Conservation (phyloP, 2,329 filamentous ascomycete species). For the Fusarium nisikadoi region DNA sequence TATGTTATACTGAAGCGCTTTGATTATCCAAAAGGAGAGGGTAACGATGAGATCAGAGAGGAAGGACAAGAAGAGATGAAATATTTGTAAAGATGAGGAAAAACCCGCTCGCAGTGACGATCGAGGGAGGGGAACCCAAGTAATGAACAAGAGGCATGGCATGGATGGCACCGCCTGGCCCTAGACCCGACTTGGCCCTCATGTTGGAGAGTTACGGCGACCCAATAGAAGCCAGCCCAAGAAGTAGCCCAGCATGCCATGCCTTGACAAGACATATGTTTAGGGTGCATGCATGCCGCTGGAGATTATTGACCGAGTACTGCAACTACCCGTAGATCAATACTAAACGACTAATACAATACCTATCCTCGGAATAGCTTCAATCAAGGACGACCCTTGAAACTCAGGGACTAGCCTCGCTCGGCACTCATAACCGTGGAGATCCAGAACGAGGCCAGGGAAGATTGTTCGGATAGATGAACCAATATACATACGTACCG, state of each 20-base stretch:
- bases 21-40: background rate
- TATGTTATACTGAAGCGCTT: background rate
- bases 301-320: background rate
- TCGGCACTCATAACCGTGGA: conserved; percentile 1
- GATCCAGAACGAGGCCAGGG: background rate
- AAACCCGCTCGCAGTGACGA: conserved; percentile 13
- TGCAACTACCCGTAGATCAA: conserved; percentile 13
- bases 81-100: conserved; percentile 14
- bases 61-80: conserved; percentile 3
- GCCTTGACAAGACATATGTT: conserved; percentile 7
- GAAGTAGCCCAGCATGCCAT: background rate
- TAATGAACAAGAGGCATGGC: conserved; percentile 3
- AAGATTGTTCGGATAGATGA: conserved; percentile 2
- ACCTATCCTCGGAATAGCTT: conserved; percentile 1
- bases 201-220: conserved; percentile 17
- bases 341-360: background rate
- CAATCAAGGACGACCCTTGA: conserved; percentile 1
- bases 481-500: background rate
- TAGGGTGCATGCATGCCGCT: background rate
- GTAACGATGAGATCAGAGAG: background rate
- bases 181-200: conserved; percentile 27
- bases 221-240: conserved; percentile 11
- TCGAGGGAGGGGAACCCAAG: conserved; percentile 29
- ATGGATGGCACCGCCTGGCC: conserved; percentile 19
- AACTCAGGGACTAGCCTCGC: conserved; percentile 4